A percentile compares a stretch with the other conserved stretches of the same genome.
Evolutionary conservation across 2,329 filamentous ascomycete species (phyloP).

Genomic region (Pochonia chlamydosporia): DNA sequence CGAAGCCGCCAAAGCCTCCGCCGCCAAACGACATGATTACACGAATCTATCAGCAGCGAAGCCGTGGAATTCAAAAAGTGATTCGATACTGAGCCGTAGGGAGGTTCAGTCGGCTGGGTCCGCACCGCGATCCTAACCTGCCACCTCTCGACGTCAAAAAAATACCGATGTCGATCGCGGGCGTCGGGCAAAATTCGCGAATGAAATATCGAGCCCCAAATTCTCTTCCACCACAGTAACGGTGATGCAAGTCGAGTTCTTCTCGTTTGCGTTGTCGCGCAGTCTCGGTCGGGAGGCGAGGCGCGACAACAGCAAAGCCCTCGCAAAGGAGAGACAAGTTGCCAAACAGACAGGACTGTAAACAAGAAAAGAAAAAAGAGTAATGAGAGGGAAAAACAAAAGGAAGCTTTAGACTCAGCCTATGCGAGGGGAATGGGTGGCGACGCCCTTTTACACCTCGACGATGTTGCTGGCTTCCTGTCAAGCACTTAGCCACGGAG

Average conservation of each 20-base stretch:
- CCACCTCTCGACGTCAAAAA: background rate
- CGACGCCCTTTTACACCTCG: constrained; percentile 24
- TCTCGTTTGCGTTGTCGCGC: constrained; percentile 1
- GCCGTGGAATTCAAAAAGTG: background rate
- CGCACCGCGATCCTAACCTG: background rate
- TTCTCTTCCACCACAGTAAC: background rate
- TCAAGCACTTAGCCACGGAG: constrained; percentile 12
- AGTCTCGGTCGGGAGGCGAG: constrained; percentile 1
- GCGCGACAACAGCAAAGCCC: constrained; percentile 1
- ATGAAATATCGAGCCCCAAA: background rate
- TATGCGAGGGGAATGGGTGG: constrained; percentile 13
- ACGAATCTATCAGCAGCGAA: constrained; percentile 8
- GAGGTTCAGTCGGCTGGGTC: background rate
- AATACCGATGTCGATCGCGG: background rate
- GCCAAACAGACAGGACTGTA: background rate
- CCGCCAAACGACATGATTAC: constrained; percentile 50
- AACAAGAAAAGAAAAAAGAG: constrained; percentile 9
- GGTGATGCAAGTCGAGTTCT: background rate
- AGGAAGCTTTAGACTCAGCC: constrained; percentile 11
- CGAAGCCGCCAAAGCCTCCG: constrained; percentile 52
- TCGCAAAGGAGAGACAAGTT: background rate
- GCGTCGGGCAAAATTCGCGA: background rate
- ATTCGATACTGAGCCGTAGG: background rate
- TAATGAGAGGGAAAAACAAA: constrained; percentile 6
- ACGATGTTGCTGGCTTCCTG: constrained; percentile 5